Percentiles rank a stretch among this genome's conserved stretches.
Conservation (phyloP, 345 rosid genomes). For the Nasturtium officinale region DNA sequence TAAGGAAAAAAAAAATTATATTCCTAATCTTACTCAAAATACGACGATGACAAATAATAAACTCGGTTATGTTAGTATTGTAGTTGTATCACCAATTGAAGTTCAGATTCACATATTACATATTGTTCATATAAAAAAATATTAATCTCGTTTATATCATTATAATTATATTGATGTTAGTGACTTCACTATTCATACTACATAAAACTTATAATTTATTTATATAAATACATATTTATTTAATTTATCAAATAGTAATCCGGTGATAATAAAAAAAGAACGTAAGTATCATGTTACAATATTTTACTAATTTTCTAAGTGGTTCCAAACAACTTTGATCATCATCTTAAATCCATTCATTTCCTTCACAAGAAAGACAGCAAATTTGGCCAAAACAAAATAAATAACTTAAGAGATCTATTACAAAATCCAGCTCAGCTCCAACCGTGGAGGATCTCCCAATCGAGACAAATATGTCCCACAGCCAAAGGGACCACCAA, state of each 20-base stretch:
- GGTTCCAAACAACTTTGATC: slow-evolving; percentile 31
- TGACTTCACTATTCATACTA: neutral
- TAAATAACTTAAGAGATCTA: slow-evolving; percentile 13
- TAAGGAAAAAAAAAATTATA: neutral
- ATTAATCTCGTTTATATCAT: too few relatives aligned
- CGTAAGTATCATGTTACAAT: neutral
- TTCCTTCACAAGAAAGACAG: slow-evolving; percentile 25
- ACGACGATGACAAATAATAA: neutral
- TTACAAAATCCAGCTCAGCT: slow-evolving; percentile 43
- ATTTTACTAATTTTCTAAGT: neutral
- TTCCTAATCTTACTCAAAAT: too few relatives aligned
- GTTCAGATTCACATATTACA: neutral
- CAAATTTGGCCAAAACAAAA: slow-evolving; percentile 30
- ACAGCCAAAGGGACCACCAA: slow-evolving; percentile 41
- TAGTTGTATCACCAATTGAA: too few relatives aligned
- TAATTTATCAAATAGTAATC: neutral
- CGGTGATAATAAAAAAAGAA: neutral
- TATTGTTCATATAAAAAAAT: too few relatives aligned
- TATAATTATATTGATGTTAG: too few relatives aligned
- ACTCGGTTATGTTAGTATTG: too few relatives aligned
- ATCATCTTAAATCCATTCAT: slow-evolving; percentile 24
- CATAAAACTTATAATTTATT: too few relatives aligned
- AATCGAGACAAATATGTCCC: slow-evolving; percentile 42
- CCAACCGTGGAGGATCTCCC: slow-evolving; percentile 42
- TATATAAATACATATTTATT: neutral